Conservation (phyloP, 352 stramenopile genomes). For the Phytophthora hibernalis region DNA sequence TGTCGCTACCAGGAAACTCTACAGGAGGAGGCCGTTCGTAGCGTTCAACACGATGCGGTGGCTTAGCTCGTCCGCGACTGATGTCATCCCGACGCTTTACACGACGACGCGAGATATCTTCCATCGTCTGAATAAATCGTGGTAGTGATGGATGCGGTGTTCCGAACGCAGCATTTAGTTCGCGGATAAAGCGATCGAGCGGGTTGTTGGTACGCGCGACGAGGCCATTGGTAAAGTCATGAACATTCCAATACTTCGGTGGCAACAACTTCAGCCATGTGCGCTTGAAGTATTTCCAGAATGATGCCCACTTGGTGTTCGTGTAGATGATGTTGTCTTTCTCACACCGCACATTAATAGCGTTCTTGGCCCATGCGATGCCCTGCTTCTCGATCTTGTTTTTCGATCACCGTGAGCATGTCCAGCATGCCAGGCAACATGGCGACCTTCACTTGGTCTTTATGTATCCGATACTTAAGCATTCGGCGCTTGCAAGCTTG, state of each 20-base stretch:
- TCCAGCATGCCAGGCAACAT: neutral
- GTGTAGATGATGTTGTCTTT: neutral
- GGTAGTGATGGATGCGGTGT: too few relatives aligned
- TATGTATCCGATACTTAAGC: slow-evolving; percentile 8
- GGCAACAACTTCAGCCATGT: slow-evolving; percentile 1
- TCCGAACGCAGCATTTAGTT: too few relatives aligned
- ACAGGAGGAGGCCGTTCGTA: too few relatives aligned
- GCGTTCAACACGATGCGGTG: too few relatives aligned
- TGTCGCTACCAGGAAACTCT: too few relatives aligned
- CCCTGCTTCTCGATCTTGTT: neutral
- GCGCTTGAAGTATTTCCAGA: slow-evolving; percentile 14
- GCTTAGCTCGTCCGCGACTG: too few relatives aligned
- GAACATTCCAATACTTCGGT: slow-evolving; percentile 10
- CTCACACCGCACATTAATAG: slow-evolving; percentile 3
- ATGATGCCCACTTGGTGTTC: neutral
- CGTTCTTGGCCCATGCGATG: neutral
- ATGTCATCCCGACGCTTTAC: too few relatives aligned
- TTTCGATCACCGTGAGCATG: slow-evolving; percentile 8
- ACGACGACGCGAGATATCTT: too few relatives aligned
- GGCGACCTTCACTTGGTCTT: slow-evolving; percentile 9
- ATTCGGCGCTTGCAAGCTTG: slow-evolving; percentile 7
- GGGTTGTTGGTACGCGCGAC: too few relatives aligned
- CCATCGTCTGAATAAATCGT: too few relatives aligned
- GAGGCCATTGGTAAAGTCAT: too few relatives aligned
- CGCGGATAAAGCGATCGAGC: too few relatives aligned